Percentiles rank a stretch among this genome's conserved stretches.
These are phyloP conservation scores for Ceratocystis cacaofunesta DNA, from an alignment of 2,329 filamentous ascomycete species.

Conservation along the genomic window DNA sequence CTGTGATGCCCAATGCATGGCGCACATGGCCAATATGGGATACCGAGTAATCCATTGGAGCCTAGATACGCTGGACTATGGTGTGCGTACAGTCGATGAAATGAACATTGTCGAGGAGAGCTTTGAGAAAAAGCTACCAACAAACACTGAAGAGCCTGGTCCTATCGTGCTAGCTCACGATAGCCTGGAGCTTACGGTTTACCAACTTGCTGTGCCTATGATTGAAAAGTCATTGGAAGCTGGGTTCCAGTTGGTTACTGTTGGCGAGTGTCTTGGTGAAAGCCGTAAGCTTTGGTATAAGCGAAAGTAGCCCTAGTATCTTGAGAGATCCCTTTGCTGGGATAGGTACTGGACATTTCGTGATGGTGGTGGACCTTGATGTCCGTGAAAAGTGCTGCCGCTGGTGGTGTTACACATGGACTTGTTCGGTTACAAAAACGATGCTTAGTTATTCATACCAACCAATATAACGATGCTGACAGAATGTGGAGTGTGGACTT, in stretches of 20 bases:
- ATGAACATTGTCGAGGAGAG: constrained; percentile 33
- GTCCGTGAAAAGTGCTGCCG: neutral
- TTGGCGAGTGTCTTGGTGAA: constrained; percentile 38
- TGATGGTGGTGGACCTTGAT: neutral
- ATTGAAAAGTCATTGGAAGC: constrained; percentile 13
- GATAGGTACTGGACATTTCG: neutral
- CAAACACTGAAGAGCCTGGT: constrained; percentile 21
- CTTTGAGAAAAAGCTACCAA: constrained; percentile 20
- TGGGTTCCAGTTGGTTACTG: constrained; percentile 19
- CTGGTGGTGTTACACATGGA: neutral
- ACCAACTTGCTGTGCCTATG: constrained; percentile 24
- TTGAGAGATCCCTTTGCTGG: neutral
- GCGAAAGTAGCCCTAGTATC: constrained; percentile 1
- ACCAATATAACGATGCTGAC: neutral
- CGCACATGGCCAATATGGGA: constrained; percentile 28
- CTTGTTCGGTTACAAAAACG: neutral
- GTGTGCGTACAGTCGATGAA: constrained; percentile 34
- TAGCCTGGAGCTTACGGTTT: constrained; percentile 33
- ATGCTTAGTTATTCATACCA: neutral
- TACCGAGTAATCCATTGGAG: constrained; percentile 44
- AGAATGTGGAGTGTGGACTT: neutral
- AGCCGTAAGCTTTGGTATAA: constrained; percentile 38
- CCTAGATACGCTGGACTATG: constrained; percentile 47
- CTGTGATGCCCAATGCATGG: constrained; percentile 26
- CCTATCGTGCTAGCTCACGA: constrained; percentile 41